Evolutionary conservation across 148 eudicot genomes (phyloP).

Genomic region (Beta vulgaris): DNA sequence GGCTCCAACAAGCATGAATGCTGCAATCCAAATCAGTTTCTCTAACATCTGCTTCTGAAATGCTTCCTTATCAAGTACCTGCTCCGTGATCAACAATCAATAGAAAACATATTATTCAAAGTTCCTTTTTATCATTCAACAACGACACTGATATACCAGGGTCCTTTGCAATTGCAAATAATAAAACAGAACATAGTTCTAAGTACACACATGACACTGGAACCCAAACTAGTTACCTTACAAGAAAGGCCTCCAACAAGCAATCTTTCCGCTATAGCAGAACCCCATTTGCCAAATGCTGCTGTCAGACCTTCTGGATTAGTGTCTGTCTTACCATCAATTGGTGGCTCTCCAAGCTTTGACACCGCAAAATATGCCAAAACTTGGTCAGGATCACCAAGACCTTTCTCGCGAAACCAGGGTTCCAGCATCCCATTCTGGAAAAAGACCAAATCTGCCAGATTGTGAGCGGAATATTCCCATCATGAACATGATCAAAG

Average conservation of each 20-base stretch:
- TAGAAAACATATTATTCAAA: neutral
- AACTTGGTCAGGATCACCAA: constrained; percentile 80
- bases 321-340: constrained; percentile 89
- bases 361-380: constrained; percentile 94
- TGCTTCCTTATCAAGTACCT: constrained; percentile 90
- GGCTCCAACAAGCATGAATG: constrained; percentile 98
- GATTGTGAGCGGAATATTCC: constrained; percentile 49
- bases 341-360: constrained; percentile 89
- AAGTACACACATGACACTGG: neutral
- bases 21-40: constrained; percentile 96
- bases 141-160: neutral
- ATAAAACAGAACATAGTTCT: neutral
- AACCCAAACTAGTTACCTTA: constrained; percentile 46
- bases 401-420: constrained; percentile 85
- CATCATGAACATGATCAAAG: neutral
- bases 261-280: constrained; percentile 83
- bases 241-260: constrained; percentile 89
- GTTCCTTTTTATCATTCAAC: neutral
- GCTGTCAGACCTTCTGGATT: constrained; percentile 97
- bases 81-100: constrained; percentile 6
- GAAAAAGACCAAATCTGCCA: constrained; percentile 99
- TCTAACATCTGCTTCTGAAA: constrained; percentile 95
- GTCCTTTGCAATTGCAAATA: neutral
- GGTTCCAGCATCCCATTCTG: constrained; percentile 99
- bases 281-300: constrained; percentile 92